Evolutionary conservation across 129 eudicot genomes (phyloP).

Genomic region (Arctium minus): DNA sequence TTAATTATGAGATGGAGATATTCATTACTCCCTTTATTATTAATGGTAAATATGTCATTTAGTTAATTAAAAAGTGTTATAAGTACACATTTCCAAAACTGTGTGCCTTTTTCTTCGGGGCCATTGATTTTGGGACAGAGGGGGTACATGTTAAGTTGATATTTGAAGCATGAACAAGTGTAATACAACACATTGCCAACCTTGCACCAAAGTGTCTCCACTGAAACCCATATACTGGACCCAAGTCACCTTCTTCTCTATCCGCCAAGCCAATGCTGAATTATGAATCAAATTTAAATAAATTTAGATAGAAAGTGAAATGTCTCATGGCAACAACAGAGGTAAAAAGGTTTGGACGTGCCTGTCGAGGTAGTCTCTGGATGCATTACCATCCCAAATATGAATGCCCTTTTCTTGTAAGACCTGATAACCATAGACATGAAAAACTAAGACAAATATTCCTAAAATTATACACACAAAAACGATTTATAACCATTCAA

Average conservation of each 20-base stretch:
- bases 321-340: neutral
- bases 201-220: conserved; percentile 99
- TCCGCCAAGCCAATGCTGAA: conserved; percentile 76
- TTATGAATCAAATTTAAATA: neutral
- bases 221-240: conserved; percentile 93
- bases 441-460: neutral
- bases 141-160: neutral
- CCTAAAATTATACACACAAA: neutral
- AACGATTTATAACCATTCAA: neutral
- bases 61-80: neutral
- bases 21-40: no score
- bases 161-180: neutral
- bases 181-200: conserved; percentile 29
- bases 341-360: conserved; percentile 15
- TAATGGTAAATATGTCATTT: neutral
- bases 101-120: neutral
- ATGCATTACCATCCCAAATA: conserved; percentile 98
- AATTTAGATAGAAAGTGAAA: neutral
- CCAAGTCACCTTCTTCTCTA: conserved; percentile 95
- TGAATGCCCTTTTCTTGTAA: conserved; percentile 83
- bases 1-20: neutral
- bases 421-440: conserved; percentile 35
- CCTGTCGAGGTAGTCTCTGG: conserved; percentile 92
- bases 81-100: neutral
- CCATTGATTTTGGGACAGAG: neutral